Conservation (phyloP, 2,329 filamentous ascomycete species). For the Venturia effusa region DNA sequence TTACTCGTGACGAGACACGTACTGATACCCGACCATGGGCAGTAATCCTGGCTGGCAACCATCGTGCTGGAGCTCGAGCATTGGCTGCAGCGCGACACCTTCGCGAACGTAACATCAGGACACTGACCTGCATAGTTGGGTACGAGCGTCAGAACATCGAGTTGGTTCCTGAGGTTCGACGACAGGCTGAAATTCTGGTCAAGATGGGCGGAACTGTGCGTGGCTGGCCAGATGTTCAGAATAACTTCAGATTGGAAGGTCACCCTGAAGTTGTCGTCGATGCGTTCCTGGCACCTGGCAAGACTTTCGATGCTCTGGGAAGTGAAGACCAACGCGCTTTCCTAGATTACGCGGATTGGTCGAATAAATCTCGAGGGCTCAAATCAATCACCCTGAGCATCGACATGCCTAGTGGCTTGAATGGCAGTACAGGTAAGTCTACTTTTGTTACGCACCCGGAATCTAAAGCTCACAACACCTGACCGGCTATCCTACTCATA, state of each 20-base stretch:
- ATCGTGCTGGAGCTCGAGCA: slow-evolving; percentile 75
- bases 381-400: slow-evolving; percentile 55
- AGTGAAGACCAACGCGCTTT: slow-evolving; percentile 73
- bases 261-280: slow-evolving; percentile 77
- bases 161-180: slow-evolving; percentile 67
- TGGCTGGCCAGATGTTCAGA: slow-evolving; percentile 47
- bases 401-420: slow-evolving; percentile 84
- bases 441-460: neutral
- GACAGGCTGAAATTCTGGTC: slow-evolving; percentile 74
- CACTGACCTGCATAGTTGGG: slow-evolving; percentile 74
- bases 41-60: slow-evolving; percentile 88
- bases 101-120: slow-evolving; percentile 68
- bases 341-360: slow-evolving; percentile 87
- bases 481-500: neutral
- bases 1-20: slow-evolving; percentile 33
- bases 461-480: neutral
- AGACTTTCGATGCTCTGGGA: slow-evolving; percentile 79
- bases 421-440: slow-evolving; percentile 56
- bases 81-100: slow-evolving; percentile 80
- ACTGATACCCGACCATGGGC: slow-evolving; percentile 42
- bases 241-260: slow-evolving; percentile 44
- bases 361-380: slow-evolving; percentile 74
- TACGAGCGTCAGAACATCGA: slow-evolving; percentile 77
- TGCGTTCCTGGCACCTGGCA: slow-evolving; percentile 74
- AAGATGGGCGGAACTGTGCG: slow-evolving; percentile 69